Evolutionary conservation across 106 monocot species (phyloP).

Genomic region (Dendrobium chrysotoxum): DNA sequence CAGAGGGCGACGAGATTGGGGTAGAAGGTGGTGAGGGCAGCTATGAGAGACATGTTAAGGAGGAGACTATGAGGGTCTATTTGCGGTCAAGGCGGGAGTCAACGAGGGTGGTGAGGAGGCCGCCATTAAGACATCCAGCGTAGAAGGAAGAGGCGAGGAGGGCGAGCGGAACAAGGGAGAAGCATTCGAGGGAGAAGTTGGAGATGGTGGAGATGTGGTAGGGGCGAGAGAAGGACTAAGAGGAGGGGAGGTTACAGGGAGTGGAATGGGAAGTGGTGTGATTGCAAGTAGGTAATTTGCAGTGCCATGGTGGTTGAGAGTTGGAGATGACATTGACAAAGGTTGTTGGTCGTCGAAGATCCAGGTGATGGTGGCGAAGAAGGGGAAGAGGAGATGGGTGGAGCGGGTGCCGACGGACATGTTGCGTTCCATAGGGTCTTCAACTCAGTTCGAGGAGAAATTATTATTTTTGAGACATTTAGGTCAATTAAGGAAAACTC

Average conservation of each 20-base stretch:
- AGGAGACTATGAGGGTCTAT: slow-evolving; percentile 21
- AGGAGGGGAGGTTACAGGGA: background rate
- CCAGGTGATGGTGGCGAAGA: slow-evolving; percentile 21
- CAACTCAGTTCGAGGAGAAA: background rate
- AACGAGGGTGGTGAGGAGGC: slow-evolving; percentile 19
- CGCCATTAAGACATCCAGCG: slow-evolving; percentile 23
- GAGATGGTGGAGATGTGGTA: slow-evolving; percentile 13
- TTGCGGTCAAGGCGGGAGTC: slow-evolving; percentile 29
- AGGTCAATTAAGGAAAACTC: too few relatives aligned
- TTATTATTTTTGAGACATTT: too few relatives aligned
- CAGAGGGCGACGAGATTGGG: slow-evolving; percentile 9
- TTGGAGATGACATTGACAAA: slow-evolving; percentile 39
- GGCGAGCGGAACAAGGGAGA: background rate
- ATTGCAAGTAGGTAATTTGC: background rate
- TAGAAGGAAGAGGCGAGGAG: slow-evolving; percentile 24
- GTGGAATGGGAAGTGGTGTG: background rate
- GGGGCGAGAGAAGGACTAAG: slow-evolving; percentile 14
- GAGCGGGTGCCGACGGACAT: background rate
- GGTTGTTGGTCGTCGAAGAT: slow-evolving; percentile 32
- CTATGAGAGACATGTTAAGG: slow-evolving; percentile 15
- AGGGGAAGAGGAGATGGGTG: slow-evolving; percentile 16
- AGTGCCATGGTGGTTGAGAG: slow-evolving; percentile 21
- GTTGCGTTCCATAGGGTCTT: slow-evolving; percentile 11
- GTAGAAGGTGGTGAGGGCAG: slow-evolving; percentile 6
- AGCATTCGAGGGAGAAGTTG: slow-evolving; percentile 20